Evolutionary conservation across 768 basidiomycete species (phyloP).

Genomic region (Calocybe gangraenosa): DNA sequence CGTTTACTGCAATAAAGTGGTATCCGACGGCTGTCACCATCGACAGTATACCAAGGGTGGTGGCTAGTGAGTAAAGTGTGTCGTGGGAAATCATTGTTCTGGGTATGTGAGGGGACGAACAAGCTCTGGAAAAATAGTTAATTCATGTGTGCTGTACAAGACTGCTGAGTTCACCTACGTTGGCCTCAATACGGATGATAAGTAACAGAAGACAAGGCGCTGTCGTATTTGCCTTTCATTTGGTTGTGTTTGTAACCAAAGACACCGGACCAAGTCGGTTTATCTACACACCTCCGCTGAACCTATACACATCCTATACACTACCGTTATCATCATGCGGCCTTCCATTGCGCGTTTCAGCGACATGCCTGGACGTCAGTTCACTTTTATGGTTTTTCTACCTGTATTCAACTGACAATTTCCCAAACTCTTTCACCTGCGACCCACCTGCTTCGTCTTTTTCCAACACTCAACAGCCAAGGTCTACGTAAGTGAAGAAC

Average conservation of each 20-base stretch:
- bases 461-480: slow-evolving; percentile 48
- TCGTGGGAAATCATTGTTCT: slow-evolving; percentile 71
- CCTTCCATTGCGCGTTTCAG: slow-evolving; percentile 54
- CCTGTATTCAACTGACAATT: not conserved
- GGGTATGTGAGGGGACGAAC: too few species aligned
- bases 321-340: slow-evolving; percentile 45
- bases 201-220: not conserved
- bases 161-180: too few species aligned
- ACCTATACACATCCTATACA: slow-evolving; percentile 13
- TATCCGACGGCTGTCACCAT: slow-evolving; percentile 88
- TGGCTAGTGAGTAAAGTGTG: slow-evolving; percentile 79
- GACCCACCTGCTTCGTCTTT: too few species aligned
- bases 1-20: slow-evolving; percentile 88
- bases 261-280: slow-evolving; percentile 20
- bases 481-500: slow-evolving; percentile 62
- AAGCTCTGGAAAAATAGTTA: too few species aligned
- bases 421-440: not conserved
- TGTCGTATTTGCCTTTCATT: slow-evolving; percentile 20
- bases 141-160: too few species aligned
- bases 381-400: not conserved
- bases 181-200: too few species aligned
- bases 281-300: too few species aligned
- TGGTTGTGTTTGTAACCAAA: slow-evolving; percentile 15
- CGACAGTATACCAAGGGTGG: slow-evolving; percentile 76
- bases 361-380: slow-evolving; percentile 85